Evolutionary conservation across 2,329 filamentous ascomycete genomes (phyloP).

Genomic region (Zymoseptoria brevis): DNA sequence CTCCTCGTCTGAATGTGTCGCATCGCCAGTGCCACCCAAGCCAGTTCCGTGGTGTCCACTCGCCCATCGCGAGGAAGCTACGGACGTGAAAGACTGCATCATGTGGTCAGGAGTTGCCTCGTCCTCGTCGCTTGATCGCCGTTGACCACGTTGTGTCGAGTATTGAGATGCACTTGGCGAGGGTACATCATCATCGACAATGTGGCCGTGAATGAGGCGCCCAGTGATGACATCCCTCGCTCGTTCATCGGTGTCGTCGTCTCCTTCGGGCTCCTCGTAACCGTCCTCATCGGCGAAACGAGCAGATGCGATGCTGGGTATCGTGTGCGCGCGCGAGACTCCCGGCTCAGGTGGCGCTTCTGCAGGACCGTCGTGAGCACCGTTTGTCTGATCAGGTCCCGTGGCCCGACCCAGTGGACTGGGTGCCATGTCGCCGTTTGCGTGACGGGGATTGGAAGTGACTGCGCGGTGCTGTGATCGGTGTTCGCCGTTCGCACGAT

Average conservation of each 20-base stretch:
- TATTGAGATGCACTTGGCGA: constrained; percentile 61
- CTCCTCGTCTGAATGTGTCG: constrained; percentile 74
- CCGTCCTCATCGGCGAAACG: constrained; percentile 22
- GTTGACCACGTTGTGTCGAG: constrained; percentile 44
- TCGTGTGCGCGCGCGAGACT: constrained; percentile 19
- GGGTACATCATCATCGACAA: constrained; percentile 79
- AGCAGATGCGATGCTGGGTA: constrained; percentile 20
- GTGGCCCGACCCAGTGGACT: constrained; percentile 28
- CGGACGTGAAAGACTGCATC: constrained; percentile 74
- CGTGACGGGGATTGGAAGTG: constrained; percentile 17
- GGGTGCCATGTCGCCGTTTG: constrained; percentile 20
- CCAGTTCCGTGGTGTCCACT: constrained; percentile 37
- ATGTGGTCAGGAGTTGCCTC: constrained; percentile 67
- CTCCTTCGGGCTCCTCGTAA: constrained; percentile 27
- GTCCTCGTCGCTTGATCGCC: constrained; percentile 37
- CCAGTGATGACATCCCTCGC: constrained; percentile 86
- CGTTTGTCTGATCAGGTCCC: constrained; percentile 23
- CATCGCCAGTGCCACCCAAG: constrained; percentile 78
- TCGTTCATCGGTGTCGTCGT: constrained; percentile 42
- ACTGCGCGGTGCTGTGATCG: constrained; percentile 11
- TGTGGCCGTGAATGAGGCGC: constrained; percentile 83
- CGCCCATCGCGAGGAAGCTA: constrained; percentile 56
- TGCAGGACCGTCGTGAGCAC: constrained; percentile 2
- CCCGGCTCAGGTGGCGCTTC: neutral
- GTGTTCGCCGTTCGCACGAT: constrained; percentile 11